Evolutionary conservation across 2,329 filamentous ascomycete genomes (phyloP), one percentile per base, ranked within the genome.

Genomic region (Periconia sp.): DNA sequence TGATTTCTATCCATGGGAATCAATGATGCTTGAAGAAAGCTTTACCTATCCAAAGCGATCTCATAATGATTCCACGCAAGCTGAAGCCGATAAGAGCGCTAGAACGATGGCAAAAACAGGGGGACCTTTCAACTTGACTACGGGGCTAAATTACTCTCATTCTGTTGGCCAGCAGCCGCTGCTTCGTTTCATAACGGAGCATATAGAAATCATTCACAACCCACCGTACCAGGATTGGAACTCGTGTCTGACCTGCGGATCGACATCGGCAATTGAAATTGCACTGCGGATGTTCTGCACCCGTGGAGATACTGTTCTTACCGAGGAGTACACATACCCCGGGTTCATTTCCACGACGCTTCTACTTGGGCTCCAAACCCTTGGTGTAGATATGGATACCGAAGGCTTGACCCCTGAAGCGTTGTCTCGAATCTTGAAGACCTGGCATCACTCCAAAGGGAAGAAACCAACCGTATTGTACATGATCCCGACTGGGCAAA

Each of bases 181-280:
- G 1, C 40, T 66, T 8, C 48, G 51, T 2, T 63, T 54, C 46
- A 32, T 66, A 18, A 61, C 57, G 4, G 59, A 63, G 40, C 59
- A 65, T 36, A 45, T 59, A 2, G 50, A 58, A 24, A 33, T 65
- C 5, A 48, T 67, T 12, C 61, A 68, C 22, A 34, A 62, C 13
- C 64, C 64, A 7, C 60, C 56, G 4, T 66, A 68, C 36, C 32
- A 43, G 8, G 62, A 68, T 29, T 68, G 65, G 63, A 53, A 59
- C 19, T 46, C 45, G 15, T 53, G 47, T 30, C 31, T 68, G 24
- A 67, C 62, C 0, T 54, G 55, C 40, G 65, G 65, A 1, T 61
- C 49, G 3, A 65, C 63, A 2, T 59, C 59, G n/a, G 65, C 62
- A 4, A 39, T 67, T 10, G 63, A 68, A 6, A 56, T 63, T 1